A percentile compares a stretch with the other conserved stretches of the same genome.
Conservation (phyloP, 495 filamentous ascomycete species). For the Lasiosphaeriaceae sp. region DNA sequence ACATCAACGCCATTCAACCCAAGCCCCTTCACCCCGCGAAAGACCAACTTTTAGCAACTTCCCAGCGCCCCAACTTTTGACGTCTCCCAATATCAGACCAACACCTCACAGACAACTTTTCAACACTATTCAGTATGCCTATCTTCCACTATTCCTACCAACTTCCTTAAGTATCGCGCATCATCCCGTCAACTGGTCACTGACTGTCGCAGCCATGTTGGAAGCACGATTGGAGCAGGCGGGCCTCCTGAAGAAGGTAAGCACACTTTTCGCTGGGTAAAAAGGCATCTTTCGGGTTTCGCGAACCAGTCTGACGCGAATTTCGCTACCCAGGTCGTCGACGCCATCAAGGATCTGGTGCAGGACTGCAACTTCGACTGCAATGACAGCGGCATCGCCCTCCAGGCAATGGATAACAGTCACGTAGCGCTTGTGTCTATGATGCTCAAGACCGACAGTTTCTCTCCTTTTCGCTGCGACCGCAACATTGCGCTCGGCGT, state of each 20-base stretch:
- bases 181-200: neutral
- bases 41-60: neutral
- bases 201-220: constrained; percentile 57
- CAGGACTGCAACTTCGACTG: constrained; percentile 99
- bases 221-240: constrained; percentile 97
- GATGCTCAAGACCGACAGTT: constrained; percentile 92
- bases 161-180: neutral
- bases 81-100: neutral
- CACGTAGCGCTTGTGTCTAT: constrained; percentile 98
- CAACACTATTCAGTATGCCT: neutral
- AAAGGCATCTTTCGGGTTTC: neutral
- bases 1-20: neutral
- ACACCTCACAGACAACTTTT: neutral
- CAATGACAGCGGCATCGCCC: constrained; percentile 97
- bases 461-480: constrained; percentile 97
- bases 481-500: constrained; percentile 98
- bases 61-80: neutral
- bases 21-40: neutral
- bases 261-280: constrained; percentile 6
- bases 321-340: constrained; percentile 67
- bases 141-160: neutral
- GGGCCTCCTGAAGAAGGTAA: constrained; percentile 89
- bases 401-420: constrained; percentile 99
- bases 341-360: constrained; percentile 98
- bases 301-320: neutral